These are phyloP conservation scores for Anisogramma anomala DNA, from an alignment of 2,329 filamentous ascomycete genomes.

Conservation along the genomic window DNA sequence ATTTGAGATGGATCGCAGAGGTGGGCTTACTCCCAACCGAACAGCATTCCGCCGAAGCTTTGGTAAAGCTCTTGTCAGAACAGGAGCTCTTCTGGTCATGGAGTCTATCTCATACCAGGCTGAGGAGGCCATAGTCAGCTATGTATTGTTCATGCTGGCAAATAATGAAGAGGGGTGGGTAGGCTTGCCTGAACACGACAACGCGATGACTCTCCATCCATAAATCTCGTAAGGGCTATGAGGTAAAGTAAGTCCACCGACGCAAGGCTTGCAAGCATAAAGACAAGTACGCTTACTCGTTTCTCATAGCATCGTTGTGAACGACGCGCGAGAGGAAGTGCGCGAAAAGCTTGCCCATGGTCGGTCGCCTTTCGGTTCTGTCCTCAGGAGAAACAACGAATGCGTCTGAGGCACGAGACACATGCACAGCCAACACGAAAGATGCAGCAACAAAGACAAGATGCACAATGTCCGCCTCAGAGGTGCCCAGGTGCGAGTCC, in stretches of 20 bases:
- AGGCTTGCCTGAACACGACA: constrained; percentile 44
- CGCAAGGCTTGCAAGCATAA: background rate
- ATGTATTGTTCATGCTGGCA: background rate
- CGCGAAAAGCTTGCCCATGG: constrained; percentile 28
- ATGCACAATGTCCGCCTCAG: background rate
- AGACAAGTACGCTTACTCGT: constrained; percentile 28
- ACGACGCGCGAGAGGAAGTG: constrained; percentile 44
- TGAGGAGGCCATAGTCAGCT: background rate
- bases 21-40: constrained; percentile 29
- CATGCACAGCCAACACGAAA: background rate
- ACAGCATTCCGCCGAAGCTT: constrained; percentile 51
- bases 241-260: background rate
- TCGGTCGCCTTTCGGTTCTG: constrained; percentile 9
- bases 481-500: background rate
- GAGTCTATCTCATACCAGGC: constrained; percentile 2
- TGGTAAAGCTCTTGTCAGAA: background rate
- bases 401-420: background rate
- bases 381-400: background rate
- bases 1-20: constrained; percentile 26
- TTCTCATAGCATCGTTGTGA: constrained; percentile 60
- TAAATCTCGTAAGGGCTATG: constrained; percentile 49
- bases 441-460: background rate
- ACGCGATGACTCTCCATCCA: constrained; percentile 55
- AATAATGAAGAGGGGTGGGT: background rate
- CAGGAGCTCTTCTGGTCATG: no score